Percentiles rank a stretch among this genome's conserved stretches.
Conservation (phyloP, 2,329 filamentous ascomycete genomes). For the Ascochyta lentis region DNA sequence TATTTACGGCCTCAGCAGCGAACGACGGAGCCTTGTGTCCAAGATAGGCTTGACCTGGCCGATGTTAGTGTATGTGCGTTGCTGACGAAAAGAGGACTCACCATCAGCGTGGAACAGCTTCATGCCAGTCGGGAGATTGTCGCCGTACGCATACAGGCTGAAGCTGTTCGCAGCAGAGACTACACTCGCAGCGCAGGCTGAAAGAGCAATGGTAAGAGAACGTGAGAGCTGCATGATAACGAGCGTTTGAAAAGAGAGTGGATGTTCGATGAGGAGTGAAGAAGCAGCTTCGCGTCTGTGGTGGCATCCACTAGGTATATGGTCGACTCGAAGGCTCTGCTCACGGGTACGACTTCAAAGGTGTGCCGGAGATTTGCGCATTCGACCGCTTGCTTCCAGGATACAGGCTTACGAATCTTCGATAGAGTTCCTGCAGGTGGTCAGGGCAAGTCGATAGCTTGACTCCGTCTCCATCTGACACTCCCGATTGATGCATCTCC, state of each 20-base stretch:
- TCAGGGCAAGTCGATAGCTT: background rate
- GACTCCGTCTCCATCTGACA: background rate
- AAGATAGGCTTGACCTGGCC: conserved; percentile 44
- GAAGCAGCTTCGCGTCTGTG: background rate
- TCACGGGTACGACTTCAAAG: background rate
- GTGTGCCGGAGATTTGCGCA: background rate
- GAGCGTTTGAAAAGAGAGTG: conserved; percentile 5
- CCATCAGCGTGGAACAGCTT: conserved; percentile 45
- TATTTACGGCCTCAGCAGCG: conserved; percentile 32
- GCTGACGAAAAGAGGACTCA: conserved; percentile 18
- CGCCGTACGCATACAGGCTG: conserved; percentile 42
- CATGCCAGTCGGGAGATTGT: conserved; percentile 31
- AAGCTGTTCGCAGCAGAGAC: conserved; percentile 19
- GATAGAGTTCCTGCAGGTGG: background rate
- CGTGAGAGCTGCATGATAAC: conserved; percentile 16
- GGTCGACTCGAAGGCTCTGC: background rate
- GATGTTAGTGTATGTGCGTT: background rate
- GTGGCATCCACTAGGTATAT: background rate
- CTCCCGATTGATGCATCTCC: background rate
- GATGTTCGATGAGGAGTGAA: background rate
- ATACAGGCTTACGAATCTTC: background rate
- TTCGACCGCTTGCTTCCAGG: background rate
- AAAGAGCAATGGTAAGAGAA: conserved; percentile 10
- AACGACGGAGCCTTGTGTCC: conserved; percentile 25
- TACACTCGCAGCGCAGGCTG: conserved; percentile 6